These are phyloP conservation scores for Colletotrichum salicis DNA, from an alignment of 2,329 filamentous ascomycete species.

Conservation along the genomic window DNA sequence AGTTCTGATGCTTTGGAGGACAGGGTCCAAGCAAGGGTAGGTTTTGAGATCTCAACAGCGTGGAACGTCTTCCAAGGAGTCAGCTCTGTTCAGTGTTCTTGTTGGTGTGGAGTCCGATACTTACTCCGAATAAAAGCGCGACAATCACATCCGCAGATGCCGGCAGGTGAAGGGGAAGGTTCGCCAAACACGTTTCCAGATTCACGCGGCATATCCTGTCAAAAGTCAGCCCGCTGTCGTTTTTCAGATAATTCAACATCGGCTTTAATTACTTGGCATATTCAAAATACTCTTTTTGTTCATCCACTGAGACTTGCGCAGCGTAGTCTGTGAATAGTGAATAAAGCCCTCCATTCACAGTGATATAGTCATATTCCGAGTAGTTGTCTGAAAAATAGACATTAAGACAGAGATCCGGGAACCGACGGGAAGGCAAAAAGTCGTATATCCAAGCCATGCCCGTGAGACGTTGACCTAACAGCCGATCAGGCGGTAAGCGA, in stretches of 20 bases:
- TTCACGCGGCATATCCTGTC: constrained; percentile 41
- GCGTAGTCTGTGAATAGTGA: constrained; percentile 31
- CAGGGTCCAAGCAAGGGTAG: constrained; percentile 45
- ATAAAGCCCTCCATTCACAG: constrained; percentile 44
- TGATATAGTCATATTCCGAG: constrained; percentile 46
- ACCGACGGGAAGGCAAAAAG: constrained; percentile 43
- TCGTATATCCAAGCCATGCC: constrained; percentile 43
- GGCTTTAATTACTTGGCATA: constrained; percentile 33
- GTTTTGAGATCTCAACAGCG: constrained; percentile 46
- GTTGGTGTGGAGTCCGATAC: neutral
- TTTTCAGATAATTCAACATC: neutral
- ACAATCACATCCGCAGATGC: constrained; percentile 41
- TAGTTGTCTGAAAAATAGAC: constrained; percentile 48
- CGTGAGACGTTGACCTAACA: constrained; percentile 4
- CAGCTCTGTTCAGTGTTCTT: neutral
- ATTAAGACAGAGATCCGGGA: constrained; percentile 46
- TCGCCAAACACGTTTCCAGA: constrained; percentile 45
- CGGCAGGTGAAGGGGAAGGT: constrained; percentile 46
- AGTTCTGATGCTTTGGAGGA: constrained; percentile 45
- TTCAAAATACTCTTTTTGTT: constrained; percentile 39
- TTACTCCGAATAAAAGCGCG: constrained; percentile 39
- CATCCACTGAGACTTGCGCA: constrained; percentile 27
- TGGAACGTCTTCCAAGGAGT: constrained; percentile 40
- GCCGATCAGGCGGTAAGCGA: neutral
- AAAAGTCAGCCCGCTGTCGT: neutral